Conservation (phyloP, 371 early-diverging fungal genomes). For the Aphelidium insulamus region DNA sequence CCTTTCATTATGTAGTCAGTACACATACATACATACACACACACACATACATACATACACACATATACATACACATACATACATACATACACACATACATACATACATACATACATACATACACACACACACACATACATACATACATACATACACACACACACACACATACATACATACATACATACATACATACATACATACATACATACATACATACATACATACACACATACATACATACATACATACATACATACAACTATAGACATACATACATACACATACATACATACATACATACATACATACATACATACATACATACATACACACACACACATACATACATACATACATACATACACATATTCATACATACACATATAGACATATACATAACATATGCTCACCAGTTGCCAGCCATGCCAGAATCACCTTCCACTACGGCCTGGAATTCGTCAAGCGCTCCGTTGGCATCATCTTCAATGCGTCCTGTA, state of each 20-base stretch:
- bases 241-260: neutral
- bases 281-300: neutral
- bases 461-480: slow-evolving; percentile 44
- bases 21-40: neutral
- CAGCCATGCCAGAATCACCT: slow-evolving; percentile 53
- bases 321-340: neutral
- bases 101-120: neutral
- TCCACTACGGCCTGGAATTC: slow-evolving; percentile 64
- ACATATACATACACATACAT: neutral
- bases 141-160: too few species aligned
- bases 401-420: slow-evolving; percentile 41
- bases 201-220: neutral
- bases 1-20: slow-evolving; percentile 21
- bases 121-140: neutral
- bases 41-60: neutral
- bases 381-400: neutral
- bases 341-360: neutral
- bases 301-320: neutral
- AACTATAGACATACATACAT: neutral
- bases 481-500: slow-evolving; percentile 50
- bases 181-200: neutral
- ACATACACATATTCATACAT: neutral
- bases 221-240: neutral
- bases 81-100: neutral
- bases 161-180: neutral